Base-by-base conservation (phyloP, 352 stramenopile genomes). In the Saprolegnia diclina region DNA sequence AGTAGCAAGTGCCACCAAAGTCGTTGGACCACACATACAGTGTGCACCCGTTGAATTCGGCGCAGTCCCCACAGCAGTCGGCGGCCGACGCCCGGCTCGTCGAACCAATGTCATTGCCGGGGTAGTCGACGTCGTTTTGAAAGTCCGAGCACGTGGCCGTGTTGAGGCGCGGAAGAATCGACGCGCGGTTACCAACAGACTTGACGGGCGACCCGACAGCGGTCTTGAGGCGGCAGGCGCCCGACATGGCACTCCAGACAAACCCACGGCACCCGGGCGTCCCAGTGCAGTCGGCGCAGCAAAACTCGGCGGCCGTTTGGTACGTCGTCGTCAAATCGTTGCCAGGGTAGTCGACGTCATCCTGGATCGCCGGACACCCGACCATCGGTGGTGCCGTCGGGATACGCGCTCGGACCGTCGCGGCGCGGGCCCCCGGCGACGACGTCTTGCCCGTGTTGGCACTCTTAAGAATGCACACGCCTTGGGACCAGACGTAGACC, bases 61-160 rank as follows among this genome's bases (percentile, higher is more conserved):
- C 63, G 63, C 73, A 78, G 40, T 76, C 73, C 24, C 26, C n/a
- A 22, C 71, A 76, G 55, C 74, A 79, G 29, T 56, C 72, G 1
- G 22, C 45, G 6, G 73, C 55, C 7, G 42, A 64, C 9, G 45
- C 48, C 14, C 57, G 69, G 22, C 18, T 32, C 0, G 71, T 62
- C 4, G 63, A 73, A 46, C 61, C 66, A 53, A 80, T 66, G 56
- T 80, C 72, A 35, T 76, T 74, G 48, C 70, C 76, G 24, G 46
- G 64, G 48, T 75, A 80, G 53, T 77, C 69, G 26, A 71, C 37
- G 52, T 73, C 57, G 29, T 72, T 16, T 55, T 65, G 5, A 64
- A 70, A 29, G 19, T 19, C 21, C 21, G 50, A 46, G 50, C 48
- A 65, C 13, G 56, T 26, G 11, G 35, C 52, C 16, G 24, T 59